Conservation (phyloP, 2,329 filamentous ascomycete genomes). For the Metarhizium anisopliae region DNA sequence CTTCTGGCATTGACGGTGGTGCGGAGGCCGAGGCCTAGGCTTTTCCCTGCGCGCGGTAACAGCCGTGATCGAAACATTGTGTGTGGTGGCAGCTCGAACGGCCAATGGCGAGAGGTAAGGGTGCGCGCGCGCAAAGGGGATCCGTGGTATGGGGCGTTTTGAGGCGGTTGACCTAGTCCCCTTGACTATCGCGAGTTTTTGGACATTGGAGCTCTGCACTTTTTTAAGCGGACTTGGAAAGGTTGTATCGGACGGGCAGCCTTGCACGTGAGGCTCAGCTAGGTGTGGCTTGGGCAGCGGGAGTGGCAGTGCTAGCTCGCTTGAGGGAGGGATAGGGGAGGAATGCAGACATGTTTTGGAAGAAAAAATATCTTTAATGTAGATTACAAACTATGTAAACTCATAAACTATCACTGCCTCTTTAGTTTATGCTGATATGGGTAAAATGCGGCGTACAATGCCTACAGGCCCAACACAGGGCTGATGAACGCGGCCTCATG, state of each 20-base stretch:
- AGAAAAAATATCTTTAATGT: too few species aligned
- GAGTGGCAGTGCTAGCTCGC: not conserved
- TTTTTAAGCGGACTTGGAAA: not conserved
- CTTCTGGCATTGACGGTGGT: constrained; percentile 27
- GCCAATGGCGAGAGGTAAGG: not conserved
- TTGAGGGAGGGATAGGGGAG: not conserved
- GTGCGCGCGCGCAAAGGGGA: not conserved
- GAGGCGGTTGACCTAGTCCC: not conserved
- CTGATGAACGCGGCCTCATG: too few species aligned
- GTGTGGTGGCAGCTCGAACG: not conserved
- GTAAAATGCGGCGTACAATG: too few species aligned
- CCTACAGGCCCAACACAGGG: too few species aligned
- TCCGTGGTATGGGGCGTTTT: not conserved
- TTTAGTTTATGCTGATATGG: too few species aligned
- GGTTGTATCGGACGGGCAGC: not conserved
- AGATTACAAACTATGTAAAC: too few species aligned
- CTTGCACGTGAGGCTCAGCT: not conserved
- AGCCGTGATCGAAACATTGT: constrained; percentile 44
- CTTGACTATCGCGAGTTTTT: not conserved
- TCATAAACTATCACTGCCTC: too few species aligned
- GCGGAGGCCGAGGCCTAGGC: constrained; percentile 25
- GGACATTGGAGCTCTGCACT: not conserved
- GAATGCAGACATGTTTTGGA: too few species aligned
- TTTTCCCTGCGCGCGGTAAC: constrained; percentile 35
- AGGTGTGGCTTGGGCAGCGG: not conserved